phyloP scores from a whole-genome alignment of 2,329 filamentous ascomycete genomes.

The Atkinsonella texensis region DNA sequence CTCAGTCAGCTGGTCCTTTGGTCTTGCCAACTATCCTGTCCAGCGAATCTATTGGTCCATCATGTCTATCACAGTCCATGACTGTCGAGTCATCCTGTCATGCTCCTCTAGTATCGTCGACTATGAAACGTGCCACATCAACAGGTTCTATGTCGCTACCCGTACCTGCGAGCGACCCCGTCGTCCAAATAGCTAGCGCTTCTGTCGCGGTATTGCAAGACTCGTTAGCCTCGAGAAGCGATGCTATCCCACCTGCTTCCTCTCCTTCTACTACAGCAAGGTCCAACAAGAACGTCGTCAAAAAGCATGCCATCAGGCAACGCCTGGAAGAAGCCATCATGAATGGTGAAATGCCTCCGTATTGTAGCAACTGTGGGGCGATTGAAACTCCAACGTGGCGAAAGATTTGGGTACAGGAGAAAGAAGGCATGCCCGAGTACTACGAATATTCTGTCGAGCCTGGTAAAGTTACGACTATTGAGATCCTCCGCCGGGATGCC shows the following conservation, averaged over 20 bases:
- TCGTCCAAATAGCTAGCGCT: constrained; percentile 16
- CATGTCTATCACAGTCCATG: constrained; percentile 23
- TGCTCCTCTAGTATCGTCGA: constrained; percentile 22
- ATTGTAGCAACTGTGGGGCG: constrained; percentile 83
- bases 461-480: constrained; percentile 62
- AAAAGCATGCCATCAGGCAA: constrained; percentile 50
- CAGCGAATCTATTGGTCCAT: constrained; percentile 39
- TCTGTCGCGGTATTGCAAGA: constrained; percentile 19
- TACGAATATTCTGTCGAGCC: constrained; percentile 62
- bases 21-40: constrained; percentile 26
- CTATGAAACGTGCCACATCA: constrained; percentile 26
- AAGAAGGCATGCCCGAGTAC: constrained; percentile 56
- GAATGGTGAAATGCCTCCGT: constrained; percentile 77
- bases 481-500: constrained; percentile 50
- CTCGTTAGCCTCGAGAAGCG: constrained; percentile 30
- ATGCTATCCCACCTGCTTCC: constrained; percentile 24
- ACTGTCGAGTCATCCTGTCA: constrained; percentile 10
- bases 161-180: constrained; percentile 36
- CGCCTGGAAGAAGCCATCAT: constrained; percentile 51
- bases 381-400: constrained; percentile 97
- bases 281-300: constrained; percentile 51
- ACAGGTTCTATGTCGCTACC: constrained; percentile 20
- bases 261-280: constrained; percentile 30
- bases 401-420: constrained; percentile 74
- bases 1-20: constrained; percentile 26